These are phyloP conservation scores for Penicillium cataractarum DNA, from an alignment of 495 filamentous ascomycete species.

Conservation along the genomic window DNA sequence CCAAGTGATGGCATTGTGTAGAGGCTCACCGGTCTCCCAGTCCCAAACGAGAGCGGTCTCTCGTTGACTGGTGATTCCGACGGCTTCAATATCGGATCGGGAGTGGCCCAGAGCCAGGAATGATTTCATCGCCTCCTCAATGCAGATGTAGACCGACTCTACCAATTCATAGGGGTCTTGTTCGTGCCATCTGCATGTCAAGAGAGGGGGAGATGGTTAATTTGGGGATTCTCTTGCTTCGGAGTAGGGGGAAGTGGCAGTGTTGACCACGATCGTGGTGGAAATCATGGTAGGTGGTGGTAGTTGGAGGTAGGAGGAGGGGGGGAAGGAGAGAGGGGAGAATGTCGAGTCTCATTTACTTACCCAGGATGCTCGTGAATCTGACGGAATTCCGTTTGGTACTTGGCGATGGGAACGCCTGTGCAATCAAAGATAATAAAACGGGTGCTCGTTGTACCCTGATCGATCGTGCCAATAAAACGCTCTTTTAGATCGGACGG, in stretches of 20 bases:
- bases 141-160: slow-evolving; percentile 78
- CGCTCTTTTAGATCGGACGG: slow-evolving; percentile 44
- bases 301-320: background rate
- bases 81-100: slow-evolving; percentile 73
- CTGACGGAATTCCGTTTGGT: slow-evolving; percentile 91
- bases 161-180: slow-evolving; percentile 86
- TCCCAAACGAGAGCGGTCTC: slow-evolving; percentile 96
- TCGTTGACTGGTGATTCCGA: slow-evolving; percentile 94
- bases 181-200: slow-evolving; percentile 78
- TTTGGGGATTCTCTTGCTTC: slow-evolving; percentile 2
- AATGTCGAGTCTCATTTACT: background rate
- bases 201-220: slow-evolving; percentile 10
- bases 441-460: slow-evolving; percentile 90
- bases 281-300: background rate
- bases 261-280: background rate
- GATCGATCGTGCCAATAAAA: slow-evolving; percentile 80
- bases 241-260: background rate
- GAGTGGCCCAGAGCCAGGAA: slow-evolving; percentile 74
- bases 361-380: slow-evolving; percentile 89
- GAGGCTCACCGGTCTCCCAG: slow-evolving; percentile 77
- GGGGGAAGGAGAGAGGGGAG: slow-evolving; percentile 7
- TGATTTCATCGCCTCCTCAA: slow-evolving; percentile 74
- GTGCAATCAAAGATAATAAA: slow-evolving; percentile 88
- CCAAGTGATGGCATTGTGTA: slow-evolving; percentile 93
- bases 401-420: slow-evolving; percentile 79